These are phyloP conservation scores for Pseudogymnoascus sp. DNA, from an alignment of 2,329 filamentous ascomycete species.

Conservation along the genomic window DNA sequence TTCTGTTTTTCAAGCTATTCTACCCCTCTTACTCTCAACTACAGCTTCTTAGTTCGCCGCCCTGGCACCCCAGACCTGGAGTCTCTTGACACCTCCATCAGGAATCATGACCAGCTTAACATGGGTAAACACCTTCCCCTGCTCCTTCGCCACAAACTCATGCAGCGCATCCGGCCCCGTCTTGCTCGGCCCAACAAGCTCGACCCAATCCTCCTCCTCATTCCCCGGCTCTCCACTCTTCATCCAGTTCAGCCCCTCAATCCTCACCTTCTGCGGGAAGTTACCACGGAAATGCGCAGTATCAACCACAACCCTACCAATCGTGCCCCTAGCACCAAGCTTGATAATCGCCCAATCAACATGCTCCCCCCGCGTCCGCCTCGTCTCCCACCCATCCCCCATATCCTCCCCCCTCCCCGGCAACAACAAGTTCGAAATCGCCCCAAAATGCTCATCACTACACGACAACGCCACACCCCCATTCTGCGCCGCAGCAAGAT, in stretches of 20 bases:
- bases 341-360: constrained; percentile 75
- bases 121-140: constrained; percentile 63
- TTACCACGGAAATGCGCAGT: constrained; percentile 81
- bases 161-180: constrained; percentile 69
- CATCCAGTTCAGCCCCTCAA: constrained; percentile 55
- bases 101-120: constrained; percentile 82
- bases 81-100: constrained; percentile 84
- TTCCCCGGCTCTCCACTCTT: constrained; percentile 47
- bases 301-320: constrained; percentile 65
- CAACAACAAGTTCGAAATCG: constrained; percentile 71
- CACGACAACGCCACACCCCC: constrained; percentile 69
- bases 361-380: constrained; percentile 65
- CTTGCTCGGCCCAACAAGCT: constrained; percentile 59
- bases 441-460: constrained; percentile 79
- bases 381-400: constrained; percentile 85
- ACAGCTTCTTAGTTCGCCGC: neutral
- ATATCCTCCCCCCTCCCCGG: constrained; percentile 75
- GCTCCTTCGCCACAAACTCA: constrained; percentile 49
- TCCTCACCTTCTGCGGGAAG: constrained; percentile 68
- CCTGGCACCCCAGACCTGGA: constrained; percentile 47
- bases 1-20: neutral
- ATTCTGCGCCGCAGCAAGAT: constrained; percentile 71
- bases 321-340: constrained; percentile 58
- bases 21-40: neutral
- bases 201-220: constrained; percentile 55